Conservation (phyloP, 345 rosid species). For the Acer yangbiense region DNA sequence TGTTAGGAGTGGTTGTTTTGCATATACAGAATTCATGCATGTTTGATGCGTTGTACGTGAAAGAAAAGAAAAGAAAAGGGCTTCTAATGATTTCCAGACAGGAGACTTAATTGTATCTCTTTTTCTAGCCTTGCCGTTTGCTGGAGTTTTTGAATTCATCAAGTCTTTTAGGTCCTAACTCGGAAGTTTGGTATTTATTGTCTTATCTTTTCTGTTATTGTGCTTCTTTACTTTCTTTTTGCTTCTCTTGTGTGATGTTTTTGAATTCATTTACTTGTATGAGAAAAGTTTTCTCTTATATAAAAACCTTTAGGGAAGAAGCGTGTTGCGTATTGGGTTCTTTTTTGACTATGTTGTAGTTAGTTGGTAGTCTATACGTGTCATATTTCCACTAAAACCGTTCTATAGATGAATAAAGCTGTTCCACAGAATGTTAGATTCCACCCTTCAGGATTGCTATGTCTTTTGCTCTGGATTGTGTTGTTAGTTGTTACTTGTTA, state of each 20-base stretch:
- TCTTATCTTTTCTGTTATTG: not conserved
- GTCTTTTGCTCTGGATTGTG: not conserved
- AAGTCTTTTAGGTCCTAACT: not conserved
- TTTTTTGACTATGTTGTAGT: not conserved
- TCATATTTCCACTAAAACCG: not conserved
- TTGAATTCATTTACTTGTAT: not conserved
- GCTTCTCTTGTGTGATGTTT: not conserved
- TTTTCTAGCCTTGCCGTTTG: not conserved
- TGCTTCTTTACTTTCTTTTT: not conserved
- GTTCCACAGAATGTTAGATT: not conserved
- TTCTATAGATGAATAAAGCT: not conserved
- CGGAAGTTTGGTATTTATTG: not conserved
- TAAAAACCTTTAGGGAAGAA: not conserved
- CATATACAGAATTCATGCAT: not conserved
- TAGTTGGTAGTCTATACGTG: no score
- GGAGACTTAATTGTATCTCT: not conserved
- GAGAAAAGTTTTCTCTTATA: not conserved
- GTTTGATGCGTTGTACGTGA: not conserved
- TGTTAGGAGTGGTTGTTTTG: not conserved
- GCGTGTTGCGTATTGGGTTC: not conserved
- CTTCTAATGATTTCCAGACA: not conserved
- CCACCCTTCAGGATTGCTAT: not conserved
- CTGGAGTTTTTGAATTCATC: not conserved
- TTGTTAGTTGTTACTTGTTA: not conserved
- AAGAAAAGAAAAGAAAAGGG: not conserved